Conservation (phyloP, 306 rosid genomes). For the Dalbergia cultrata region DNA sequence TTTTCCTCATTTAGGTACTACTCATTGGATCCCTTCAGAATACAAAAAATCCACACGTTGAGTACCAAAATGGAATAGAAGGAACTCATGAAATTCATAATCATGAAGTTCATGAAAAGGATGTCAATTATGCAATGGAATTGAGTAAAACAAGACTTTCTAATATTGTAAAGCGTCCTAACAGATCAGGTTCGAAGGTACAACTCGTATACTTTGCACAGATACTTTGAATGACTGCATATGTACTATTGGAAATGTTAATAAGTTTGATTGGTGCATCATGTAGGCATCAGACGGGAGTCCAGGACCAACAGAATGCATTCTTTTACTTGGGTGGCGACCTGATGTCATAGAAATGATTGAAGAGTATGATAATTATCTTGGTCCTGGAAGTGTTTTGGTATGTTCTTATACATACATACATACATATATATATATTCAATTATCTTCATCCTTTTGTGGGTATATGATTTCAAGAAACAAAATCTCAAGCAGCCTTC, state of each 20-base stretch:
- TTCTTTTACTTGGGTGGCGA: conserved; percentile 97
- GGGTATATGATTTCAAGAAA: conserved; percentile 4
- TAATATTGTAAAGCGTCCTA: conserved; percentile 70
- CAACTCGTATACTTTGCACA: conserved; percentile 14
- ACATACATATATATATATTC: no score
- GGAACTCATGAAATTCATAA: conserved; percentile 51
- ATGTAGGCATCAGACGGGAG: conserved; percentile 76
- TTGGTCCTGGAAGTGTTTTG: conserved; percentile 96
- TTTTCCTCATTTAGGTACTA: conserved; percentile 66
- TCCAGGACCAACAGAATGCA: conserved; percentile 83
- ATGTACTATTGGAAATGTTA: conserved; percentile 17
- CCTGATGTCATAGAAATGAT: conserved; percentile 83
- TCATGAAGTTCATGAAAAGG: conserved; percentile 58
- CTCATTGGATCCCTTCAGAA: conserved; percentile 74
- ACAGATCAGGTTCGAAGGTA: conserved; percentile 84
- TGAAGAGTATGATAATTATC: conserved; percentile 93
- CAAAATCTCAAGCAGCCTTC: neutral
- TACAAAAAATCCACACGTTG: conserved; percentile 45
- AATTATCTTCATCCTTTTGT: conserved; percentile 18
- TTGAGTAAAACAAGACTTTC: conserved; percentile 62
- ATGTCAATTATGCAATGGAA: conserved; percentile 51
- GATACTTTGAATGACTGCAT: conserved; percentile 18
- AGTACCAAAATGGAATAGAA: conserved; percentile 49
- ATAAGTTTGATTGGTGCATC: conserved; percentile 18
- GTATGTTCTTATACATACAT: conserved; percentile 68